Percentiles rank a stretch among this genome's conserved stretches.
phyloP scores from a whole-genome alignment of 1,139 yeast species.

The Debaryomyces psychrophilus region DNA sequence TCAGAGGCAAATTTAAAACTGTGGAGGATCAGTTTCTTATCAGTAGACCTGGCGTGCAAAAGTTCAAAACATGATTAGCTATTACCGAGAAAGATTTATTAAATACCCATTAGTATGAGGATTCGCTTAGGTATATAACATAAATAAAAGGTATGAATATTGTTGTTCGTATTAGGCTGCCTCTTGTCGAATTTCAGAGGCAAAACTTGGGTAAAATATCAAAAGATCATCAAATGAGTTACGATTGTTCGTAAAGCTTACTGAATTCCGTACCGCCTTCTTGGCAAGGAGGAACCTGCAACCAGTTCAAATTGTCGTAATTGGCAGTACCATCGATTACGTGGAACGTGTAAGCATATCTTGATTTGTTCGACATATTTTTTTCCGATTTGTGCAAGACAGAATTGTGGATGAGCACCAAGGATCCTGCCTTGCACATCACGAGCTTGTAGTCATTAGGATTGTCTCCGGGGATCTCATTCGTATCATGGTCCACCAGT shows the following conservation, averaged over 20 bases:
- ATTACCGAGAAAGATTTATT: background rate
- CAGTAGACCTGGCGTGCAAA: constrained; percentile 3
- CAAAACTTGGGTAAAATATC: background rate
- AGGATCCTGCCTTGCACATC: constrained; percentile 71
- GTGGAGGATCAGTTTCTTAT: constrained; percentile 3
- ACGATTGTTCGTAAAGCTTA: constrained; percentile 34
- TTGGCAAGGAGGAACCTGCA: constrained; percentile 66
- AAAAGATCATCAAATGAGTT: background rate
- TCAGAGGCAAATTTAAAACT: constrained; percentile 5
- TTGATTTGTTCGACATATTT: constrained; percentile 56
- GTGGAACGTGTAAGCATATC: constrained; percentile 82
- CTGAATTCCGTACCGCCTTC: constrained; percentile 66
- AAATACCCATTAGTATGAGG: background rate
- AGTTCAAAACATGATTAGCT: constrained; percentile 6
- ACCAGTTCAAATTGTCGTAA: constrained; percentile 72
- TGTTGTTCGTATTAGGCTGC: background rate
- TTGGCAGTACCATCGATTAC: constrained; percentile 65
- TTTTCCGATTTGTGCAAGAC: constrained; percentile 73
- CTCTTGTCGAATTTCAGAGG: background rate
- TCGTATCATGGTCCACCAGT: constrained; percentile 26
- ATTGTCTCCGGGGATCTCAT: constrained; percentile 24
- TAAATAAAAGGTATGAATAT: background rate
- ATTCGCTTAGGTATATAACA: background rate
- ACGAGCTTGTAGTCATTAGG: constrained; percentile 50
- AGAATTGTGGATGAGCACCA: constrained; percentile 69